These are phyloP conservation scores for Phtheirospermum japonicum DNA, from an alignment of 257 asterid species.

Conservation along the genomic window DNA sequence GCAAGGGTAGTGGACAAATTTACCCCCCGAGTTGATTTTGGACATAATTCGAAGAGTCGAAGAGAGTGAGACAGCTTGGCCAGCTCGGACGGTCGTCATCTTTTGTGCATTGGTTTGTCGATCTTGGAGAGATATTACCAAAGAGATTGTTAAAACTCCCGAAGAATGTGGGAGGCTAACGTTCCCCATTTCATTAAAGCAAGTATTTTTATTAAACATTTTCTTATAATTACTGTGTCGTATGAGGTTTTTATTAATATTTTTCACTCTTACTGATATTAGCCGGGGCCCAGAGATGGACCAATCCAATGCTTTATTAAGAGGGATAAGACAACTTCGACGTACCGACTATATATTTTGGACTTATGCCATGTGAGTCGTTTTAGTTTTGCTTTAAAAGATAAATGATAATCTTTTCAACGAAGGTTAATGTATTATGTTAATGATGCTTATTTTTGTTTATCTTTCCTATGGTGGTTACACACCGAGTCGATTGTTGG, in stretches of 20 bases:
- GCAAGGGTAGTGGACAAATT: constrained; percentile 91
- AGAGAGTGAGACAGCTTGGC: no score
- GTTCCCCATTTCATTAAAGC: constrained; percentile 84
- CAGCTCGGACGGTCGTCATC: no score
- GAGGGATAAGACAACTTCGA: no score
- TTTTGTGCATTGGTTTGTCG: no score
- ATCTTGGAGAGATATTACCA: no score
- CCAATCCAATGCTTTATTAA: no score
- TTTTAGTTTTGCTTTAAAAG: no score
- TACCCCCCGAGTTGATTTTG: constrained; percentile 79
- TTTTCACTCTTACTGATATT: not conserved
- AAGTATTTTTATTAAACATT: constrained; percentile 51
- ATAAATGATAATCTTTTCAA: no score
- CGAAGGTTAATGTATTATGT: no score
- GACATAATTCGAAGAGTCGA: constrained; percentile 78
- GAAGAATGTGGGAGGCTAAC: constrained; percentile 88
- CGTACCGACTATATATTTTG: no score
- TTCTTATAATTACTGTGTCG: constrained; percentile 15
- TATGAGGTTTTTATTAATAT: constrained; percentile 1
- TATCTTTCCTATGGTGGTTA: not conserved
- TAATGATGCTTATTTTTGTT: not conserved
- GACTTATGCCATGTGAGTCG: no score
- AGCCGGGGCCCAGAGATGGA: constrained; percentile 92
- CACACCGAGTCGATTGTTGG: not conserved
- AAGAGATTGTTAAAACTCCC: no score